Conservation (phyloP, 345 rosid species). For the Garcia nutans region DNA sequence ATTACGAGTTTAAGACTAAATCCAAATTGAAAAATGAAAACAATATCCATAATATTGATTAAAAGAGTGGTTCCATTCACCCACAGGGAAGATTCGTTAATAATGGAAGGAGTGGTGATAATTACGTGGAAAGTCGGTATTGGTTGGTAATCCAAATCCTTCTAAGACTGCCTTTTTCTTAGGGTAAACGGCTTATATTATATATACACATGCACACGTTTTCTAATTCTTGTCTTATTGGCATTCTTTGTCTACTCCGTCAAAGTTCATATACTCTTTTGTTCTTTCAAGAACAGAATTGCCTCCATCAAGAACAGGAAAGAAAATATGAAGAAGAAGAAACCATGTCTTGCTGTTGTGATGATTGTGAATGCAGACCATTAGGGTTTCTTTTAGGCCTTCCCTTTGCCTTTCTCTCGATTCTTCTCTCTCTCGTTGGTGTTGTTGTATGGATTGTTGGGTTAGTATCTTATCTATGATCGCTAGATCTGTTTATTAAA, state of each 20-base stretch:
- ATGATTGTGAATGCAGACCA: slow-evolving; percentile 66
- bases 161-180: background rate
- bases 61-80: no score
- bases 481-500: no score
- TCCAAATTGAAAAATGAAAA: slow-evolving; percentile 3
- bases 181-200: background rate
- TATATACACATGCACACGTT: no score
- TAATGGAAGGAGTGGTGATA: background rate
- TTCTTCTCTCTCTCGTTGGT: slow-evolving; percentile 71
- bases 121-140: background rate
- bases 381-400: slow-evolving; percentile 86
- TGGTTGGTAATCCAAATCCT: slow-evolving; percentile 2
- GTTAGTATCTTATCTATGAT: slow-evolving; percentile 30
- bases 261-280: background rate
- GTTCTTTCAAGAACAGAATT: background rate
- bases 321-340: background rate
- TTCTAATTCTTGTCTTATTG: background rate
- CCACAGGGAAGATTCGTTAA: no score
- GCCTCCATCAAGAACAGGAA: background rate
- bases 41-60: no score
- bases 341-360: slow-evolving; percentile 36
- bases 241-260: background rate
- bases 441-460: slow-evolving; percentile 77
- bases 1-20: no score
- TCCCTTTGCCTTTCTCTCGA: slow-evolving; percentile 78